phyloP scores from a whole-genome alignment of 371 early-diverging fungal genomes.

The Cokeromyces recurvatus region DNA sequence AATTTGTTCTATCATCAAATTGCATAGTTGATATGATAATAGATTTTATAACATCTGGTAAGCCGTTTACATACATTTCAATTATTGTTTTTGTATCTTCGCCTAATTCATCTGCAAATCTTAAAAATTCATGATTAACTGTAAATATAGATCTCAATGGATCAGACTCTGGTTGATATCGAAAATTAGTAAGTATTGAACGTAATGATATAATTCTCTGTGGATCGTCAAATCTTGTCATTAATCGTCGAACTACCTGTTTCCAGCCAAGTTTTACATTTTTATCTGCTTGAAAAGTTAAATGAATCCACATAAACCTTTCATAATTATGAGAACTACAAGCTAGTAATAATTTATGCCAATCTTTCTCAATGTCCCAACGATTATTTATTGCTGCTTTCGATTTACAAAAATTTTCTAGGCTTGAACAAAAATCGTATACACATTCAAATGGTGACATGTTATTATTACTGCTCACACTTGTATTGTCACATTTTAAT shows the following conservation, averaged over 20 bases:
- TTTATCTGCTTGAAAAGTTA: conserved; percentile 1
- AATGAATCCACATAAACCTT: conserved; percentile 13
- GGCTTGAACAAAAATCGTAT: conserved; percentile 12
- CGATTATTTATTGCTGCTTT: too few species aligned
- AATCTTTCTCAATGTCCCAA: conserved; percentile 7
- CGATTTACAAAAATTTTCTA: conserved; percentile 7
- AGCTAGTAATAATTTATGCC: conserved; percentile 5
- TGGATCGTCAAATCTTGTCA: conserved; percentile 12
- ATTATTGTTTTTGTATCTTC: neutral
- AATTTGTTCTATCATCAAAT: conserved; percentile 1
- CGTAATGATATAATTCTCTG: neutral
- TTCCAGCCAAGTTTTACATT: conserved; percentile 3
- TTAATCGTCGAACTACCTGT: conserved; percentile 8
- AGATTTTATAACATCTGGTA: neutral
- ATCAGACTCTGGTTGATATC: neutral
- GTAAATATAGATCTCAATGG: neutral
- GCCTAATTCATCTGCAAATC: conserved; percentile 3
- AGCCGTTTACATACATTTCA: neutral
- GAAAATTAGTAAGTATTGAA: neutral
- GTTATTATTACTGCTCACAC: neutral
- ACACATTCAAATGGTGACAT: conserved; percentile 13
- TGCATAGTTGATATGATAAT: conserved; percentile 2
- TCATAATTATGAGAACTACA: conserved; percentile 8
- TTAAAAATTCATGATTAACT: conserved; percentile 1
- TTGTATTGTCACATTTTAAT: neutral